Percentiles rank a stretch among this genome's conserved stretches.
These are phyloP conservation scores for Oryza meridionalis DNA, from an alignment of 176 grass and related monocot species.

Conservation along the genomic window DNA sequence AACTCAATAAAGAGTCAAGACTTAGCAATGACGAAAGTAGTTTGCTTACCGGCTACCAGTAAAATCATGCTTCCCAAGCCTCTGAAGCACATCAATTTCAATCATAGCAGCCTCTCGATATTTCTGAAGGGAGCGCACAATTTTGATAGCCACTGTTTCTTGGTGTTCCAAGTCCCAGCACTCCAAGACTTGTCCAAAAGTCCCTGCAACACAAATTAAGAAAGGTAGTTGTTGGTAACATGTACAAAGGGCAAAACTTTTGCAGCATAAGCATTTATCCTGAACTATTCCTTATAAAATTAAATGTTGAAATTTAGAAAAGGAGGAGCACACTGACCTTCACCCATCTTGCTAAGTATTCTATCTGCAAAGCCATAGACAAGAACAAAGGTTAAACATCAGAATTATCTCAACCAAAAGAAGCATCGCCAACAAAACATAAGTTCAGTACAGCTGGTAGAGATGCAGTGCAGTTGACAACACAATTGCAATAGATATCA, in stretches of 20 bases:
- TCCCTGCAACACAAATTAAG: conserved; percentile 58
- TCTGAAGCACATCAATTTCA: conserved; percentile 96
- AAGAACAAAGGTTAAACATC: conserved; percentile 33
- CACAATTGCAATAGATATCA: conserved; percentile 1
- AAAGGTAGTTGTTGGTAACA: conserved; percentile 2
- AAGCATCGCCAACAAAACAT: conserved; percentile 26
- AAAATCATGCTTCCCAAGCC: conserved; percentile 81
- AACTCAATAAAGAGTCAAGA: conserved; percentile 55
- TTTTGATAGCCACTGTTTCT: conserved; percentile 94
- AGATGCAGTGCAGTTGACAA: background rate
- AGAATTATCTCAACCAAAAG: conserved; percentile 19
- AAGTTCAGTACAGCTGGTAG: conserved; percentile 21
- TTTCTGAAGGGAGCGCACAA: conserved; percentile 88
- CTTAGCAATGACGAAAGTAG: conserved; percentile 41
- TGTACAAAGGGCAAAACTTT: conserved; percentile 15
- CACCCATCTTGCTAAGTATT: conserved; percentile 99
- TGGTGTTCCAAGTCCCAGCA: conserved; percentile 95
- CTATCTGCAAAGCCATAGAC: conserved; percentile 67
- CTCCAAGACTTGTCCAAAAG: conserved; percentile 98
- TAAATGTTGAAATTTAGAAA: background rate
- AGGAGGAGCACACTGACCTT: conserved; percentile 67
- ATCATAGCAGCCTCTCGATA: conserved; percentile 99
- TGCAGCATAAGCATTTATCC: conserved; percentile 7
- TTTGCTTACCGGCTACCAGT: conserved; percentile 73
- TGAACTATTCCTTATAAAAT: conserved; percentile 12